Percentiles rank a stretch among this genome's conserved stretches.
Conservation (phyloP, 2,329 filamentous ascomycete species). For the Colletotrichum limetticola region DNA sequence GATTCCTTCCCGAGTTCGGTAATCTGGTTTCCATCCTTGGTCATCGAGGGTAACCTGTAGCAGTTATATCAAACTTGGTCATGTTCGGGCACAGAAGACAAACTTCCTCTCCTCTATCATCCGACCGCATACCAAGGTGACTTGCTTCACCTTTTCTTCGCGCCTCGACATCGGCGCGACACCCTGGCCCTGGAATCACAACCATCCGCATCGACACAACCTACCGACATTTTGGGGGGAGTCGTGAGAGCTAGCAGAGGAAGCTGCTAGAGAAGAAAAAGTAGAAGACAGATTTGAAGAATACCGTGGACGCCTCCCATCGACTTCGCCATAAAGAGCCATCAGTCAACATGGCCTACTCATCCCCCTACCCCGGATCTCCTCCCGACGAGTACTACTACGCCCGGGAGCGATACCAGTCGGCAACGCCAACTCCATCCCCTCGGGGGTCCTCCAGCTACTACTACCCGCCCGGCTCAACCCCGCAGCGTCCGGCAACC, state of each 20-base stretch:
- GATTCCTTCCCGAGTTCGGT: conserved; percentile 41
- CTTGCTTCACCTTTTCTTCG: conserved; percentile 58
- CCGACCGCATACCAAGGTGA: conserved; percentile 73
- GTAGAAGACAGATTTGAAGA: conserved; percentile 11
- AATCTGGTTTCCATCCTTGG: conserved; percentile 39
- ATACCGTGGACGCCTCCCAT: conserved; percentile 41
- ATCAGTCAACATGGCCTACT: conserved; percentile 44
- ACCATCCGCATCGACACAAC: conserved; percentile 34
- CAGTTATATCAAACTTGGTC: conserved; percentile 50
- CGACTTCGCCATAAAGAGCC: conserved; percentile 45
- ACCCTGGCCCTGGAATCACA: conserved; percentile 37
- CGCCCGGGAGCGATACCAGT: conserved; percentile 60
- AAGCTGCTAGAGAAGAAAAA: conserved; percentile 32
- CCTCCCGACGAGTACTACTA: conserved; percentile 65
- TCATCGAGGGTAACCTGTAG: conserved; percentile 46
- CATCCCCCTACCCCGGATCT: conserved; percentile 56
- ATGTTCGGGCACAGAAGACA: conserved; percentile 69
- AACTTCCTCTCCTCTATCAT: conserved; percentile 64
- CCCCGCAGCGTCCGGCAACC: conserved; percentile 65
- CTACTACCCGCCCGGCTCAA: conserved; percentile 57
- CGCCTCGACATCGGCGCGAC: conserved; percentile 60
- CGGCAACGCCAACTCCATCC: conserved; percentile 67
- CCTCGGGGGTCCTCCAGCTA: conserved; percentile 63
- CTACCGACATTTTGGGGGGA: conserved; percentile 21
- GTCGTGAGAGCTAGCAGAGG: conserved; percentile 29